A percentile compares a stretch with the other conserved stretches of the same genome.
Conservation (phyloP, 2,329 filamentous ascomycete species). For the Colletotrichum lentis region DNA sequence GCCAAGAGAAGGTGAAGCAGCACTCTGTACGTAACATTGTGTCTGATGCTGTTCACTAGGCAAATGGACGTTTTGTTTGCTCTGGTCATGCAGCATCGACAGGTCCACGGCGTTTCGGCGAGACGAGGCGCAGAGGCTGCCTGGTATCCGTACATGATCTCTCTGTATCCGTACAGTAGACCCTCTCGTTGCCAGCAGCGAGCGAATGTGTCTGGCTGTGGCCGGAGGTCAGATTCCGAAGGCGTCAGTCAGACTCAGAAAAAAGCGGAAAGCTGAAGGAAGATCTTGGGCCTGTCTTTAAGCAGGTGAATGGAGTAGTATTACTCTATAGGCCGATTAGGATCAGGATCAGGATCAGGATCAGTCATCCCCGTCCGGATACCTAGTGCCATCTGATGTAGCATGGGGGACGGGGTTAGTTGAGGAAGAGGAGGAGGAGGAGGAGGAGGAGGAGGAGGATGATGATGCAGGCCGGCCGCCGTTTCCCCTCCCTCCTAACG, state of each 20-base stretch:
- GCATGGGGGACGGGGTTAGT: not conserved
- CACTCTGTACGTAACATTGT: constrained; percentile 11
- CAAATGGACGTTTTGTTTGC: not conserved
- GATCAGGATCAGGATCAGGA: too few species aligned
- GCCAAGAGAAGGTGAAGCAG: constrained; percentile 7
- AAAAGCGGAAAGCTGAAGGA: not conserved
- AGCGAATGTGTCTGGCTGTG: not conserved
- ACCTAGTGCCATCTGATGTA: constrained; percentile 5
- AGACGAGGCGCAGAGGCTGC: not conserved
- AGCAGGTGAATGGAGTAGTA: not conserved
- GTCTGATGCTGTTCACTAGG: not conserved
- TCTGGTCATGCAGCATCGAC: not conserved
- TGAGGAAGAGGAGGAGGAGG: too few species aligned
- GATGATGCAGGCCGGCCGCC: too few species aligned
- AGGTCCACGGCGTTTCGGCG: not conserved
- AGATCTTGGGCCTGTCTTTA: constrained; percentile 3
- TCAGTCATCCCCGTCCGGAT: not conserved
- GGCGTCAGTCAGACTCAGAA: not conserved
- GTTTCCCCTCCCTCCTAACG: not conserved
- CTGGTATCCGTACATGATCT: too few species aligned
- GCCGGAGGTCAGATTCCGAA: not conserved
- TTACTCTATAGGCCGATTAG: too few species aligned
- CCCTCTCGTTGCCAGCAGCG: not conserved
- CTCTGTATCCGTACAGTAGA: too few species aligned
- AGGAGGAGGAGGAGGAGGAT: too few species aligned